Evolutionary conservation across 2,329 filamentous ascomycete genomes (phyloP), one percentile per base, ranked within the genome.

Genomic region (Rhynchosporium secalis): DNA sequence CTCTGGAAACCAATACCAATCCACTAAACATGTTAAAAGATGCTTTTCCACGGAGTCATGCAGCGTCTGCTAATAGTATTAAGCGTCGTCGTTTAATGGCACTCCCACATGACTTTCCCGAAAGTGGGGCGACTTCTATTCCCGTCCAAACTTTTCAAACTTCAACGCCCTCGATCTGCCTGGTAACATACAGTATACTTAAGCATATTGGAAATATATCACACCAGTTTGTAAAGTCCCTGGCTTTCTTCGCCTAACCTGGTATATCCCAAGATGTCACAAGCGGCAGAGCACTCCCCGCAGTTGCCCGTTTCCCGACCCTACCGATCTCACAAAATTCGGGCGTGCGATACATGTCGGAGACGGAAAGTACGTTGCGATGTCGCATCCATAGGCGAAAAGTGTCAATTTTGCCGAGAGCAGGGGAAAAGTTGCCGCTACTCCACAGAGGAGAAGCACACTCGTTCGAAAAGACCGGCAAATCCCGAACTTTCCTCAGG

Each of bases 351-450:
- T 58, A 76, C 83, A 13, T 88, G 85, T 69, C 79, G 85, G 58
- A 80, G 80, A 63, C 80, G 85, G 63, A 87, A 87, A 71, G 85
- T 83, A 2, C 78, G 85, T 66, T 87, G 85, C 70, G 85, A 83
- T 20, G 80, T 84, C 33, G 83, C 85, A 68, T 74, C 81, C 13
- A 77, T 79, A 4, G 78, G 80, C 1, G 75, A 80, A 57, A 77
- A 78, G 7, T 87, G 85, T 68, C 73, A 85, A 8, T 78, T 86
- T 70, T 87, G 85, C 71, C 80, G 80, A 8, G 43, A 47, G 20
- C 46, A 56, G 28, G 58, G 48, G 15, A 59, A 33, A 10, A 26
- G 4, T 0, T 60, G 58, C 29, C 13, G 36, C 59, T 31, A 36
- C 47, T 51, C 62, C 46, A 33, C 13, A 40, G 43, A 62, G 38